Percentiles rank a stretch among this genome's conserved stretches.
phyloP scores from a whole-genome alignment of 1,139 yeast species.

The Candida sanyaensis region DNA sequence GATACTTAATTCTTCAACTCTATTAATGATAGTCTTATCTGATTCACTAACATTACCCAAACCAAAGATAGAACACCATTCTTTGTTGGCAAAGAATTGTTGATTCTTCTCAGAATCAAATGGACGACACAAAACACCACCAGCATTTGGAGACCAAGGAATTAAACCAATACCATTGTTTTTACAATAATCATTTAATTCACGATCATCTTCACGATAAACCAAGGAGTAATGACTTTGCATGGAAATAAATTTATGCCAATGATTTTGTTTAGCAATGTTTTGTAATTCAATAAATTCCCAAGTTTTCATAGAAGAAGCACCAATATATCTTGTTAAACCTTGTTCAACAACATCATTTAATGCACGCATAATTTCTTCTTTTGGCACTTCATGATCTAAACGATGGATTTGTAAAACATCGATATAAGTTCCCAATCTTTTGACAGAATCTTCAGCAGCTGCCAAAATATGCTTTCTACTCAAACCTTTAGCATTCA shows the following conservation, averaged over 20 bases:
- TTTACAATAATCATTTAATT: constrained; percentile 55
- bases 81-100: constrained; percentile 6
- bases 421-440: constrained; percentile 55
- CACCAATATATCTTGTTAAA: constrained; percentile 54
- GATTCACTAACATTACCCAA: constrained; percentile 2
- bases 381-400: constrained; percentile 41
- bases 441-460: constrained; percentile 42
- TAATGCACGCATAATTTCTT: constrained; percentile 55
- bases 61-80: constrained; percentile 6
- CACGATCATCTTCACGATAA: constrained; percentile 61
- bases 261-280: constrained; percentile 50
- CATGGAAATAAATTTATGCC: constrained; percentile 60
- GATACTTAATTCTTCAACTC: constrained; percentile 55
- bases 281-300: constrained; percentile 51
- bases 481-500: constrained; percentile 41
- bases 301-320: constrained; percentile 52
- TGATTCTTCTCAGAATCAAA: constrained; percentile 6
- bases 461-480: constrained; percentile 57
- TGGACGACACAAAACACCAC: constrained; percentile 49
- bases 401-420: constrained; percentile 52
- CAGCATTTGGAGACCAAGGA: constrained; percentile 54
- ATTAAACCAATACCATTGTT: constrained; percentile 34
- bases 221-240: constrained; percentile 56
- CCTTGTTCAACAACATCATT: constrained; percentile 53
- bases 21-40: constrained; percentile 42